Base-by-base conservation (phyloP, 306 rosid genomes). In the Gastrolobium villosum region DNA sequence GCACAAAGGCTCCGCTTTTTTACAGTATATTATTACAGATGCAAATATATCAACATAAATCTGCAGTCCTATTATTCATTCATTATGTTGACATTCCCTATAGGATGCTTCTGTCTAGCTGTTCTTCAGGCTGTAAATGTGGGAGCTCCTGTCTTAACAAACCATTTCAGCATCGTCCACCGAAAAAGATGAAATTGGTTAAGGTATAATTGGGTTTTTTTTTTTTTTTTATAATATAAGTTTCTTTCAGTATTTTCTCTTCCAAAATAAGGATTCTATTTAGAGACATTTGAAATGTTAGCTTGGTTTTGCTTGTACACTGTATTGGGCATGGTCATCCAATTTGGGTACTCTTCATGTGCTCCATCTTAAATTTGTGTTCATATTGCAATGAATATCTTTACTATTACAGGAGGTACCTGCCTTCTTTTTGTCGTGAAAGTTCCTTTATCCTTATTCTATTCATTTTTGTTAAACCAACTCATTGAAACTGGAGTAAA, bases 61-160 rank as follows among this genome's bases (percentile, higher is more conserved):
- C 32, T 67, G 35, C 59, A 68, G 10, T 37, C 79, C 54, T 64
- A 75, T 50, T 74, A 57, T 76, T 74, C 5, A 55, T 65, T 76
- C 45, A 10, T 71, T 67, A 69, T 59, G 56, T 72, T 78, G 65
- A 75, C 64, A 49, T 35, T 59, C 68, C 70, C 28, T 88, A 59
- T 82, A 94, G 97, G 88, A 84, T 94, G 97, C 97, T 94, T 85
- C 87, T 85, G 75, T 92, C 97, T 74, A 87, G 99, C 88, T 94
- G 99, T 82, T 94, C 99, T 35, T 87, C 95, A 73, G 90, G 83
- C 74, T 94, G 99, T 84, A 94, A 94, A 85, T 94, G 97, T 80
- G 97, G 96, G 77, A 72, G 9, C 79, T 76, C 86, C 26, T 94
- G 99, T 88, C 89, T 90, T 53, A 94, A 94, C 87, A 94, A 94